Percentiles rank a stretch among this genome's conserved stretches.
These are phyloP conservation scores for Sanchytrium tribonematis DNA, from an alignment of 371 early-diverging fungal genomes.

Conservation along the genomic window DNA sequence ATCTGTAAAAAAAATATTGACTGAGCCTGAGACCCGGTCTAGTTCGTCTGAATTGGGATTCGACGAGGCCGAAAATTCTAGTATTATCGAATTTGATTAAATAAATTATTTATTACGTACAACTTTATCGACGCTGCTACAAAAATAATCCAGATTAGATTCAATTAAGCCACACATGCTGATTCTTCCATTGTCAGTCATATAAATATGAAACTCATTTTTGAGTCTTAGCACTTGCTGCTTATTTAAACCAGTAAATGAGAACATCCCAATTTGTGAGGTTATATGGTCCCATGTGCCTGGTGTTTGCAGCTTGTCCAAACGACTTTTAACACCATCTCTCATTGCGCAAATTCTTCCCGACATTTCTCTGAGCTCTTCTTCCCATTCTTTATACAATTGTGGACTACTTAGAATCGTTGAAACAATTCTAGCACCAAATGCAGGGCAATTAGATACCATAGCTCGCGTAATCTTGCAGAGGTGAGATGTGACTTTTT, in stretches of 20 bases:
- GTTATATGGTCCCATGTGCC: constrained; percentile 79
- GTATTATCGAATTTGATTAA: too few relatives aligned
- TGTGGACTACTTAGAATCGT: constrained; percentile 44
- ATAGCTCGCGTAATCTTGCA: constrained; percentile 48
- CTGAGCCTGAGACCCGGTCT: too few relatives aligned
- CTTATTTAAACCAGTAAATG: constrained; percentile 51
- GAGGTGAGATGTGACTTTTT: constrained; percentile 42
- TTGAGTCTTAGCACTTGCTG: constrained; percentile 40
- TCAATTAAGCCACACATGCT: constrained; percentile 74
- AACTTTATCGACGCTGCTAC: not conserved
- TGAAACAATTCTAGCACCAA: constrained; percentile 60
- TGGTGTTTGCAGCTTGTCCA: constrained; percentile 37
- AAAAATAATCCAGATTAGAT: constrained; percentile 48
- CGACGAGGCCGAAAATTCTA: too few relatives aligned
- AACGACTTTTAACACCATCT: constrained; percentile 21
- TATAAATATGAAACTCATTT: constrained; percentile 59
- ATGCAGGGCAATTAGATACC: constrained; percentile 64
- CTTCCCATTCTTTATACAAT: constrained; percentile 51
- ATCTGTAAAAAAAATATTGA: too few relatives aligned
- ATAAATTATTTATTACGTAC: not conserved
- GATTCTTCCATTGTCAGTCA: constrained; percentile 76
- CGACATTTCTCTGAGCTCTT: constrained; percentile 50
- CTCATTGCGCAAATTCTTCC: constrained; percentile 65
- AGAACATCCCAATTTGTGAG: constrained; percentile 89
- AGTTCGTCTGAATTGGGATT: too few relatives aligned